Conservation (phyloP, 768 basidiomycete genomes). For the Hygrocybe coccinea region DNA sequence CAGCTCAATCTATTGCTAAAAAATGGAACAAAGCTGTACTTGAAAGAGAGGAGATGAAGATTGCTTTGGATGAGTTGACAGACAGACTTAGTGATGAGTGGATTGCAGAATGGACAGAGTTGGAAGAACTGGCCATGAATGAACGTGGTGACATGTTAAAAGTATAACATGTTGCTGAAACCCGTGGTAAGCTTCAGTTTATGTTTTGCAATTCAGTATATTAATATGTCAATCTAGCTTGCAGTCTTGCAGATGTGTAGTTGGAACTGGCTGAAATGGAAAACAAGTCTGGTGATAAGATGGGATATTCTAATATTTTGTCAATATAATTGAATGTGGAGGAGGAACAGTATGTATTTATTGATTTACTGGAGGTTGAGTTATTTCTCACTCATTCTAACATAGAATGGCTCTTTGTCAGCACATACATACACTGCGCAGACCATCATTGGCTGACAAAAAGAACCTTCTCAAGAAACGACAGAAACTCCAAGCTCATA, state of each 20-base stretch:
- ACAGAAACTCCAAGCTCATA: neutral
- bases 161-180: neutral
- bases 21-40: neutral
- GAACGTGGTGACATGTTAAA: neutral
- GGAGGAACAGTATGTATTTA: constrained; percentile 1
- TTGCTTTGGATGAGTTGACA: constrained; percentile 3
- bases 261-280: neutral
- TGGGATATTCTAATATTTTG: neutral
- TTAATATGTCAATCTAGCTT: constrained; percentile 1
- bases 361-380: neutral
- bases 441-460: neutral
- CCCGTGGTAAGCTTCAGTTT: neutral
- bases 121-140: neutral
- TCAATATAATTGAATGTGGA: constrained; percentile 2
- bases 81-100: neutral
- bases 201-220: neutral
- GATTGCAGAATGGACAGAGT: neutral
- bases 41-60: neutral
- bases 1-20: constrained; percentile 14
- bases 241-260: neutral
- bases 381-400: neutral
- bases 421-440: neutral
- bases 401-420: neutral
- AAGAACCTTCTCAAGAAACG: neutral
- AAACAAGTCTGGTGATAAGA: neutral